Evolutionary conservation across 345 rosid species (phyloP).

Genomic region (Camelina hispida): DNA sequence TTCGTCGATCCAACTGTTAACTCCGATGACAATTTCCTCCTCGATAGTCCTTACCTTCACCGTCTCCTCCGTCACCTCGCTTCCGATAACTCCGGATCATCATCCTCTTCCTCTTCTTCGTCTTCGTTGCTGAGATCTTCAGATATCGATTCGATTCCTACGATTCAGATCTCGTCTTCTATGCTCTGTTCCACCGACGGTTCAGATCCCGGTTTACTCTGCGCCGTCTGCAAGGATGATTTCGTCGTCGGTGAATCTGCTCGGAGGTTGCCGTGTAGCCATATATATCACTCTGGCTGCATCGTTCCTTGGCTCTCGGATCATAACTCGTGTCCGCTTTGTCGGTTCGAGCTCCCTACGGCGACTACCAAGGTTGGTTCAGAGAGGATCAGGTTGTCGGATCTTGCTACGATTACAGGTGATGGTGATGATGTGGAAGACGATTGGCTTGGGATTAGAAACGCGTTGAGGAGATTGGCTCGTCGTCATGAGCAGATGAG

Average conservation of each 20-base stretch:
- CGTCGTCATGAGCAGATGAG: constrained; percentile 48
- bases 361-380: constrained; percentile 5
- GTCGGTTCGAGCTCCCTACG: constrained; percentile 54
- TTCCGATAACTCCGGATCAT: constrained; percentile 35
- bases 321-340: constrained; percentile 65
- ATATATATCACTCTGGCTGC: constrained; percentile 62
- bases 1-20: constrained; percentile 43
- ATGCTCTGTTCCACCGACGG: too few relatives aligned
- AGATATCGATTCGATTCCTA: constrained; percentile 46
- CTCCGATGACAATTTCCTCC: constrained; percentile 53
- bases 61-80: constrained; percentile 51
- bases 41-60: constrained; percentile 54
- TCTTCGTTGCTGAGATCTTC: constrained; percentile 38
- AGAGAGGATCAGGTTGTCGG: constrained; percentile 40
- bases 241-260: constrained; percentile 50
- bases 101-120: constrained; percentile 15
- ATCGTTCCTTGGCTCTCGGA: constrained; percentile 61
- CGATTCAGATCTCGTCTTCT: constrained; percentile 23
- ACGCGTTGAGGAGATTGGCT: constrained; percentile 45
- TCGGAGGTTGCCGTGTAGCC: constrained; percentile 57
- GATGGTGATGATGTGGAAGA: constrained; percentile 41
- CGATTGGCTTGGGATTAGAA: constrained; percentile 46
- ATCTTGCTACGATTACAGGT: constrained; percentile 23
- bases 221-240: constrained; percentile 63
- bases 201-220: constrained; percentile 46